Conservation (phyloP, 176 grass and related monocot species). For the Eragrostis curvula region DNA sequence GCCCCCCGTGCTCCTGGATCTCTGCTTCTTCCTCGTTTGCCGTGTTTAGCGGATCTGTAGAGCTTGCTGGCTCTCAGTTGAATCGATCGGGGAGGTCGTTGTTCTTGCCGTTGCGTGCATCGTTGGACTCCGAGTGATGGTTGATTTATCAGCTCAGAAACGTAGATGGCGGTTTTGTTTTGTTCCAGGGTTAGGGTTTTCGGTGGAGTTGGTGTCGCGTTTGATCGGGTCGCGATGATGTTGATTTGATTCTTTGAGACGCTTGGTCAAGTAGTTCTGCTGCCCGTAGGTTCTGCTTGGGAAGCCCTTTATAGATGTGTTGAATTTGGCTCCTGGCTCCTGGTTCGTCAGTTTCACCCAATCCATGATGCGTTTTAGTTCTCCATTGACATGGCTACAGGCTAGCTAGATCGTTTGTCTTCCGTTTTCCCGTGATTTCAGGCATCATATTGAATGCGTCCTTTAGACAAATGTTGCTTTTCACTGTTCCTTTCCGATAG, state of each 20-base stretch:
- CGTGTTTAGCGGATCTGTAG: slow-evolving; percentile 14
- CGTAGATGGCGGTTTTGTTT: neutral
- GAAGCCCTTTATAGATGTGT: no score
- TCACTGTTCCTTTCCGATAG: neutral
- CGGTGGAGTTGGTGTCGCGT: neutral
- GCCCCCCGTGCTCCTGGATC: slow-evolving; percentile 15
- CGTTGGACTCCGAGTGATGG: neutral
- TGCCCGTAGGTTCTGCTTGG: neutral
- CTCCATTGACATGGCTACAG: neutral
- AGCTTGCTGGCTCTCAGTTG: neutral
- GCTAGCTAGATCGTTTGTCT: neutral
- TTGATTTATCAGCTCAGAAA: neutral
- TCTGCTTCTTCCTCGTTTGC: neutral
- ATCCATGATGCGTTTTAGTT: neutral
- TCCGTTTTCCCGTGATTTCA: neutral
- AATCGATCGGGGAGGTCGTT: neutral
- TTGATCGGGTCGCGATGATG: neutral
- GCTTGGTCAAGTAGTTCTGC: neutral
- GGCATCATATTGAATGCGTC: neutral
- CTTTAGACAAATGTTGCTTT: neutral
- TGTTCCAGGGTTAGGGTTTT: slow-evolving; percentile 1
- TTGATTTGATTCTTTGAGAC: neutral
- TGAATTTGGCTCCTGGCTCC: neutral
- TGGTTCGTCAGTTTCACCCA: neutral
- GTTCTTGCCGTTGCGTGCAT: neutral